Evolutionary conservation across 164 flowering plant species (phyloP).

Genomic region (Kingdonia uniflora): DNA sequence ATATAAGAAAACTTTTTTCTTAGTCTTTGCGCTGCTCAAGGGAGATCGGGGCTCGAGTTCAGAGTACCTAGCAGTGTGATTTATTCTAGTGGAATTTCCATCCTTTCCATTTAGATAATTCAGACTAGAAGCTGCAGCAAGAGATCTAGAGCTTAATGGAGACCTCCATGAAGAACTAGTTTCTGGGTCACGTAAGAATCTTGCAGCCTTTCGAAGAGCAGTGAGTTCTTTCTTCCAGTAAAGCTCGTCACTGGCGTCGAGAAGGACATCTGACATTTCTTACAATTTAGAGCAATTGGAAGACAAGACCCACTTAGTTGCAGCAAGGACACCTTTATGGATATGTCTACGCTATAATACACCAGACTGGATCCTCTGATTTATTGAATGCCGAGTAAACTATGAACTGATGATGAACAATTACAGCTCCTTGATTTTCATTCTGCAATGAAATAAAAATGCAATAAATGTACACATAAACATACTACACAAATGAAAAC

Average conservation of each 20-base stretch:
- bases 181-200: slow-evolving; percentile 80
- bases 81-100: slow-evolving; percentile 7
- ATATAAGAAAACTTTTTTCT: slow-evolving; percentile 53
- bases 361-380: neutral
- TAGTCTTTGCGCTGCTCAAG: slow-evolving; percentile 8
- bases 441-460: neutral
- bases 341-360: neutral
- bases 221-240: slow-evolving; percentile 82
- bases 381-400: neutral
- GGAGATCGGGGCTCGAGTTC: slow-evolving; percentile 14
- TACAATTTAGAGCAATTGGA: neutral
- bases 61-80: slow-evolving; percentile 8
- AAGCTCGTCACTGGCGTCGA: slow-evolving; percentile 59
- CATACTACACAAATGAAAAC: neutral
- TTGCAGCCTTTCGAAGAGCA: slow-evolving; percentile 77
- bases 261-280: slow-evolving; percentile 30
- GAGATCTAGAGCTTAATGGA: slow-evolving; percentile 57
- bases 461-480: neutral
- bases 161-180: slow-evolving; percentile 84
- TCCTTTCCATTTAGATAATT: slow-evolving; percentile 11
- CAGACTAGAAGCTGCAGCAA: slow-evolving; percentile 15
- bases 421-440: no score
- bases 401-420: no score
- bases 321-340: no score
- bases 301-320: no score